These are phyloP conservation scores for Plasmodium sp. DNA, from an alignment of 169 alveolate species.

Conservation along the genomic window DNA sequence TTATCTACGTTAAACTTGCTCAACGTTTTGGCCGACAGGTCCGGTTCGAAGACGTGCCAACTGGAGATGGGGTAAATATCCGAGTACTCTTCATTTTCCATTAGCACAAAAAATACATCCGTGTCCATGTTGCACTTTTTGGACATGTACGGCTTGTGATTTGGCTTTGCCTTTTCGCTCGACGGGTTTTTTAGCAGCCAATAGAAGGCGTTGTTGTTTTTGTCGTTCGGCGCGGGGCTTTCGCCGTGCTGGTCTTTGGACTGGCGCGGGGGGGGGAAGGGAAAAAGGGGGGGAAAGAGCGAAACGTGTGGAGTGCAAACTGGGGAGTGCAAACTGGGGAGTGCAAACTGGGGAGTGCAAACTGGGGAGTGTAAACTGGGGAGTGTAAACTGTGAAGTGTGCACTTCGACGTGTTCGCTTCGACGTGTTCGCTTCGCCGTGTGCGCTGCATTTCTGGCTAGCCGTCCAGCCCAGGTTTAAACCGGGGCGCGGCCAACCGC, in stretches of 20 bases:
- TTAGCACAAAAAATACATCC: constrained; percentile 52
- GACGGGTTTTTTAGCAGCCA: constrained; percentile 66
- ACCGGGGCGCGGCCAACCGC: neutral
- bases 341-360: too few relatives aligned
- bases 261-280: neutral
- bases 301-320: neutral
- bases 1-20: constrained; percentile 29
- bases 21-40: constrained; percentile 21
- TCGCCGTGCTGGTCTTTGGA: constrained; percentile 37
- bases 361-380: too few relatives aligned
- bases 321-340: neutral
- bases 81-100: constrained; percentile 71
- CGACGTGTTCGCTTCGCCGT: too few relatives aligned
- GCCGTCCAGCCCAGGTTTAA: neutral
- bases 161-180: constrained; percentile 20
- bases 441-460: too few relatives aligned
- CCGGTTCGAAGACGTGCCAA: constrained; percentile 76
- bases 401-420: too few relatives aligned
- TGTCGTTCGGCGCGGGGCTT: neutral
- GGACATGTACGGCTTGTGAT: constrained; percentile 52
- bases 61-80: constrained; percentile 70
- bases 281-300: neutral
- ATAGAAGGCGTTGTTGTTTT: constrained; percentile 12
- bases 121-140: constrained; percentile 74
- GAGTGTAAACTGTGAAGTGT: neutral